These are phyloP conservation scores for Vachellia collinsii DNA, from an alignment of 306 rosid genomes.

Conservation along the genomic window DNA sequence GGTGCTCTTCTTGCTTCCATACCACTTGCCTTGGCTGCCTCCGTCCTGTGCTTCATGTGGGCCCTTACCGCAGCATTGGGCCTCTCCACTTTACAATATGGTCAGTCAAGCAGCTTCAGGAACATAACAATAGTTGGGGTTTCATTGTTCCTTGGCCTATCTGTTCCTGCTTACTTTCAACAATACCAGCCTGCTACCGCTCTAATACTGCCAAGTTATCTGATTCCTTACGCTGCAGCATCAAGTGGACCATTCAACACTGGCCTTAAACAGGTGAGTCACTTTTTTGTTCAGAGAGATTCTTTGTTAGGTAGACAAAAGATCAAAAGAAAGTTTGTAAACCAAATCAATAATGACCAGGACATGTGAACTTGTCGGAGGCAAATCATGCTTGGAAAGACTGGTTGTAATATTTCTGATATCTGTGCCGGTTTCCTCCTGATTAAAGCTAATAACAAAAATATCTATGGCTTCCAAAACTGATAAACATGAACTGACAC, in stretches of 20 bases:
- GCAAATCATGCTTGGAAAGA: not conserved
- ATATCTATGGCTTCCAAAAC: not conserved
- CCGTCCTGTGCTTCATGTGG: conserved; percentile 87
- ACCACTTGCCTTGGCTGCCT: conserved; percentile 89
- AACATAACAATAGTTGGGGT: conserved; percentile 82
- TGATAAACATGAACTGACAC: conserved; percentile 37
- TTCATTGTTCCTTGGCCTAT: conserved; percentile 91
- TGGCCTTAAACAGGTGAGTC: conserved; percentile 66
- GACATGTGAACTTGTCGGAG: not conserved
- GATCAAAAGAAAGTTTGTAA: not conserved
- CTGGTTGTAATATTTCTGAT: not conserved
- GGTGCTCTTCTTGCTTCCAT: conserved; percentile 98
- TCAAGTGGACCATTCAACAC: conserved; percentile 81
- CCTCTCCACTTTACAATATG: conserved; percentile 71
- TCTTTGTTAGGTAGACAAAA: not conserved
- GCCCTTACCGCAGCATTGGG: conserved; percentile 83
- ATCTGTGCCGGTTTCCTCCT: not conserved
- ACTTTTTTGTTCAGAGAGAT: not conserved
- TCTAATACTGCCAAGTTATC: conserved; percentile 81
- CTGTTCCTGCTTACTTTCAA: conserved; percentile 92
- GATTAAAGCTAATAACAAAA: not conserved
- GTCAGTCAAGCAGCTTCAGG: conserved; percentile 77
- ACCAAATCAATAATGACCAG: not conserved
- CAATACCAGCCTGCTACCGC: conserved; percentile 70
- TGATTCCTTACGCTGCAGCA: conserved; percentile 88